Evolutionary conservation across 768 basidiomycete species (phyloP), one percentile per base, ranked within the genome.

Genomic region (Cystobasidium ongulense): DNA sequence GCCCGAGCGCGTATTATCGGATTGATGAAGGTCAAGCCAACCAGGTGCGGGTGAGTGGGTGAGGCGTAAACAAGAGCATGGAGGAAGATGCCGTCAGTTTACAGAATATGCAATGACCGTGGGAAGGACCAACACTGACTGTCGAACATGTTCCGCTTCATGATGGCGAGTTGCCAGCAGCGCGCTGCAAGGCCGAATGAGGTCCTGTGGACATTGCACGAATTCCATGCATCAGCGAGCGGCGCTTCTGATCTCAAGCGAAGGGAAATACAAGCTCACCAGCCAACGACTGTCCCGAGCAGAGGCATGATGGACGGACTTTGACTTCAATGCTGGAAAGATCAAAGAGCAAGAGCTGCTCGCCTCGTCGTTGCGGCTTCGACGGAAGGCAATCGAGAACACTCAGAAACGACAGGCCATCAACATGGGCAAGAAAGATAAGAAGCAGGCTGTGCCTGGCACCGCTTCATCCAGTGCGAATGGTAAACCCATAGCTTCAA

Each of bases 121-220:
- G 36, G 10, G 43, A 54, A 15, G 41, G 64, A 38, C 10, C 18
- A 29, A 46, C 25, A 86, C 91, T 80, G 80, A 94, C 92, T 91
- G 57, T 87, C 85, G 81, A 90, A 86, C 74, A 93, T 85, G 79
- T 88, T 87, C 78, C 89, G 85, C 80, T 85, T 88, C 81, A 91
- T 89, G 78, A 96, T 89, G 67, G 88, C 89, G 27, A 96, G 87
- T 82, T 94, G 92, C 78, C 90, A 91, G 74, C 92, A 84, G 74
- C 93, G 86, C 23, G 88, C 87, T 25, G 88, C 88, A 73, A 96
- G 88, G 52, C 92, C 92, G 79, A 92, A 71, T 7, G 27, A 21
- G 52, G 53, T 39, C 68, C 68, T 71, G 25, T 3, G 3, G 29
- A 10, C 3, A n/a, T n/a, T n/a, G n/a, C n/a, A n/a, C n/a, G n/a